Evolutionary conservation across 2,329 filamentous ascomycete genomes (phyloP).

Genomic region (Neonectria ditissima): DNA sequence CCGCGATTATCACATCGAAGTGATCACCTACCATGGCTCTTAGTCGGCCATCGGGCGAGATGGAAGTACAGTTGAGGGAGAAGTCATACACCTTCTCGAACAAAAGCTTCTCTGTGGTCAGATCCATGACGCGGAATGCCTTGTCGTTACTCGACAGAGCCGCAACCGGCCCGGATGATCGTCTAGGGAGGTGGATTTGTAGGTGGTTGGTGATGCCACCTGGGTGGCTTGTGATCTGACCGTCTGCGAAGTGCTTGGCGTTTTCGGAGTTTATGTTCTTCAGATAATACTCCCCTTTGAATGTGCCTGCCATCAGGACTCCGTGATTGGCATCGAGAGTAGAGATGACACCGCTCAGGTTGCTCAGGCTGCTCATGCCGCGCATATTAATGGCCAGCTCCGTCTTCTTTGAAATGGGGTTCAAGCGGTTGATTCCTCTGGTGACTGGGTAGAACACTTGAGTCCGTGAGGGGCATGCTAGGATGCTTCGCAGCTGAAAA

Average conservation of each 20-base stretch:
- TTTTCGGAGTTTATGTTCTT: conserved; percentile 58
- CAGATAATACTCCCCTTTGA: conserved; percentile 67
- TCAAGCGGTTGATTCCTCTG: conserved; percentile 63
- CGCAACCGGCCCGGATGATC: conserved; percentile 64
- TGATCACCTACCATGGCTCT: conserved; percentile 80
- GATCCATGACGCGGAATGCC: conserved; percentile 68
- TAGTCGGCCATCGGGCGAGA: conserved; percentile 77
- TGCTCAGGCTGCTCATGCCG: conserved; percentile 49
- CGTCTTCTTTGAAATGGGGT: conserved; percentile 60
- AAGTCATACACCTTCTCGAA: conserved; percentile 65
- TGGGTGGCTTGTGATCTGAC: conserved; percentile 59
- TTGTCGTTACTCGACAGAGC: conserved; percentile 74
- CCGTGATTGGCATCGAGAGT: conserved; percentile 65
- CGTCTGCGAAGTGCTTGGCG: conserved; percentile 52
- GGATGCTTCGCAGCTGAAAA: conserved; percentile 73
- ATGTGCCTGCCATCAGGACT: conserved; percentile 70
- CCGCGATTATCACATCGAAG: conserved; percentile 72
- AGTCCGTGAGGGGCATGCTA: conserved; percentile 67
- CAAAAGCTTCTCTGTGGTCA: conserved; percentile 69
- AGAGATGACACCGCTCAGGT: conserved; percentile 58
- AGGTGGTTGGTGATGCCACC: conserved; percentile 75
- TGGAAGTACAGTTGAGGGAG: conserved; percentile 78
- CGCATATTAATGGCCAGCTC: conserved; percentile 60
- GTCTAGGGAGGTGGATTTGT: conserved; percentile 66
- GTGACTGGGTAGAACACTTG: conserved; percentile 68